These are phyloP conservation scores for Trichosporon sp. DNA, from an alignment of 1,284 basidiomycete species.

Conservation along the genomic window DNA sequence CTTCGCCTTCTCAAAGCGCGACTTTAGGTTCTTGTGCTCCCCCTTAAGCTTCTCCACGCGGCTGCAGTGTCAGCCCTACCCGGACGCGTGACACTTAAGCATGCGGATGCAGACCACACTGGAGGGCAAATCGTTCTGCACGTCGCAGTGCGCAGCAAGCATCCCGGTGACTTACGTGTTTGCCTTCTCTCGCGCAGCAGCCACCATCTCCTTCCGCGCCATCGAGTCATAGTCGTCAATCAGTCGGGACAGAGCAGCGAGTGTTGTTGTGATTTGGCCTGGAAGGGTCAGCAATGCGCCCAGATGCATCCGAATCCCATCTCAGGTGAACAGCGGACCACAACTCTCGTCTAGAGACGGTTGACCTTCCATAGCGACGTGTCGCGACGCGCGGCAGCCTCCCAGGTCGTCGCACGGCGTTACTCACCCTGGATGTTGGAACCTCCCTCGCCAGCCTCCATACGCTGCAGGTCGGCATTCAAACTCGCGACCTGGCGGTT, in stretches of 20 bases:
- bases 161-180: slow-evolving; percentile 59
- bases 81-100: too few relatives aligned
- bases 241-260: slow-evolving; percentile 85
- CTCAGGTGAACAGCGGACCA: too few relatives aligned
- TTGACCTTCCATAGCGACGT: background rate
- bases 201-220: slow-evolving; percentile 89
- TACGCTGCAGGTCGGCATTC: slow-evolving; percentile 74
- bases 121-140: too few relatives aligned
- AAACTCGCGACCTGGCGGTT: slow-evolving; percentile 85
- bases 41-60: slow-evolving; percentile 51
- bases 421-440: slow-evolving; percentile 75
- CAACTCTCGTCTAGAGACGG: too few relatives aligned
- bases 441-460: slow-evolving; percentile 72
- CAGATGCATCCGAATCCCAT: background rate
- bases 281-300: slow-evolving; percentile 6
- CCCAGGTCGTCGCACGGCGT: background rate
- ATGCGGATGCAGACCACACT: background rate
- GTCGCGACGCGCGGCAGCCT: background rate
- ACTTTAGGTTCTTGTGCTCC: slow-evolving; percentile 50
- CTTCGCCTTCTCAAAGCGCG: slow-evolving; percentile 51
- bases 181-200: slow-evolving; percentile 90
- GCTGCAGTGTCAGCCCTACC: slow-evolving; percentile 24
- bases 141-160: background rate
- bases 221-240: slow-evolving; percentile 95
- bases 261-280: slow-evolving; percentile 92